Base-by-base conservation (phyloP, 192 early-diverging fungal genomes). In the Umbelopsis sp. region DNA sequence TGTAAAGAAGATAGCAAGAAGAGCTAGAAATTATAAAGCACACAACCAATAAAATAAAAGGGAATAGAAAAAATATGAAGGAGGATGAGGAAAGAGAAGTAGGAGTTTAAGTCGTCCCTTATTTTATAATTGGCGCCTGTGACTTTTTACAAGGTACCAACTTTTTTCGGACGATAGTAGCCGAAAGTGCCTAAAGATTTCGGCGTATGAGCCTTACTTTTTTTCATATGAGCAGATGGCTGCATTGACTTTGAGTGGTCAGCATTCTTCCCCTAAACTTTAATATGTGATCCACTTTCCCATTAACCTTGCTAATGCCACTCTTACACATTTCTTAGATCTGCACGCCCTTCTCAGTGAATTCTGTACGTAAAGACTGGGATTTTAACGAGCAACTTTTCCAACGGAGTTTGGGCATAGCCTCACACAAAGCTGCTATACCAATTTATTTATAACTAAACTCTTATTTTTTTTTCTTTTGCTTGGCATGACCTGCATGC, bases 301-400 rank as follows among this genome's bases (percentile, higher is more conserved):
- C n/a, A 2, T n/a, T 35, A 4, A 8, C 13, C 15, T 1, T 10
- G 10, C 37, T 41, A 6, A 41, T 61, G 33, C 27, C 18, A 2
- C 13, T 61, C 27, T 30, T 58, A 12, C 25, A 35, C 18, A 15
- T 35, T 33, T n/a, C 9, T 37, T 45, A 71, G 69, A 71, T 6
- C 18, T 61, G 27, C 20, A 49, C 5, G 51, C 46, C 52, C 10
- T 71, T 8, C 6, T 46, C 12, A 48, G 55, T 64, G 69, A 71
- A 48, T 71, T 71, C 45, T 33, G 69, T 55, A 64, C 48, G 69
- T 64, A 64, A 49, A 0, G 27, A n/a, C n/a, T 49, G 46, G 20
- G 5, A 9, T 68, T 9, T 2, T 25, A 4, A 1, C 16, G 11
- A 13, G 9, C 20, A 6, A 11, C 20, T 66, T 35, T 45, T 1